These are phyloP conservation scores for Przewalskia tangutica DNA, from an alignment of 257 asterid genomes.

Conservation along the genomic window DNA sequence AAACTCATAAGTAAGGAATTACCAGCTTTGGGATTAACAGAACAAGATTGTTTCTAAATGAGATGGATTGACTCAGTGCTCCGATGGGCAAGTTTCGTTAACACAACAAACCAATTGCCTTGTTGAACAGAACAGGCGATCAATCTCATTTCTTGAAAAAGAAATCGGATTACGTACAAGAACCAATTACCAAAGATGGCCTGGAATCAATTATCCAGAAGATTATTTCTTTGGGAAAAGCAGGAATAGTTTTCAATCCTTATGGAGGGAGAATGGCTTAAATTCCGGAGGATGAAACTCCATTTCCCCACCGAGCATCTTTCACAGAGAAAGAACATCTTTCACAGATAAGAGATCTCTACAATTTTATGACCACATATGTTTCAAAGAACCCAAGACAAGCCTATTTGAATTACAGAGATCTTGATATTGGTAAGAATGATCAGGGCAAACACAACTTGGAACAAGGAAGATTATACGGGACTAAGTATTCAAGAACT, in stretches of 20 bases:
- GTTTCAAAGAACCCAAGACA: conserved; percentile 33
- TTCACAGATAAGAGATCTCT: conserved; percentile 12
- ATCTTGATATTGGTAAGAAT: conserved; percentile 25
- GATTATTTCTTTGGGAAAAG: conserved; percentile 34
- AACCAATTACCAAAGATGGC: conserved; percentile 30
- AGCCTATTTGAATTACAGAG: conserved; percentile 36
- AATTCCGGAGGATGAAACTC: not conserved
- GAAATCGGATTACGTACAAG: conserved; percentile 52
- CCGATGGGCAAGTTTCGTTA: conserved; percentile 30
- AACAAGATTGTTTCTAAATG: conserved; percentile 10
- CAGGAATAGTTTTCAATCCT: conserved; percentile 26
- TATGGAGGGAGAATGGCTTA: conserved; percentile 33
- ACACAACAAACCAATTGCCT: conserved; percentile 27
- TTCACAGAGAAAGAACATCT: not conserved
- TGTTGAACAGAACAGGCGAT: conserved; percentile 33
- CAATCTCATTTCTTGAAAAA: conserved; percentile 20
- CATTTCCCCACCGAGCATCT: conserved; percentile 28
- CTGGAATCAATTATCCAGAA: conserved; percentile 33
- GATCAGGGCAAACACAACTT: conserved; percentile 8
- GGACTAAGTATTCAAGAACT: conserved; percentile 24
- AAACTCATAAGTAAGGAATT: no score
- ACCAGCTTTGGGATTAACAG: no score
- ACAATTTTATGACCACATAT: conserved; percentile 23
- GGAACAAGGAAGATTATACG: conserved; percentile 11
- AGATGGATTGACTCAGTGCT: conserved; percentile 48